Base-by-base conservation (phyloP, 2,329 filamentous ascomycete genomes). In the Plectosphaerella cucumerina region DNA sequence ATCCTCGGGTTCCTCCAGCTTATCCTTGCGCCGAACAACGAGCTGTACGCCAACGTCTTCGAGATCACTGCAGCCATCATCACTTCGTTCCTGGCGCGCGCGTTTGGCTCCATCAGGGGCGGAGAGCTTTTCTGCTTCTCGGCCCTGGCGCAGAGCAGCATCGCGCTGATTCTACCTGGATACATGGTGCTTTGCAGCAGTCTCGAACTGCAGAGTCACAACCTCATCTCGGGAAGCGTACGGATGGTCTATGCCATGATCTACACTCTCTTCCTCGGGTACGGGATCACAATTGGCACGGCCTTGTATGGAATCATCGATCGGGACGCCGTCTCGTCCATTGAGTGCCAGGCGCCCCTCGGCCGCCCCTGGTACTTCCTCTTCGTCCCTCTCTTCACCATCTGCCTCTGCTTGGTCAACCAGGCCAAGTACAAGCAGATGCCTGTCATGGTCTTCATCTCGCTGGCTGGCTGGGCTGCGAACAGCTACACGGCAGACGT, bases 351-450 rank as follows among this genome's bases (percentile, higher is more conserved):
- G 15, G 55, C 67, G n/a, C 57, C 66, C 18, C 74, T 77, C 6
- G 69, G 74, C 33, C 80, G 76, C 55, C 76, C 79, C 56, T 71
- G 65, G 59, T 63, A 71, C 49, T 52, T 71, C 6, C 56, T 87
- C 23, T 89, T 89, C 60, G 87, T 90, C 1, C 73, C 85, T 0
- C 69, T 78, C 11, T 91, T 89, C 68, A 82, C 86, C 2, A 63
- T 87, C 22, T 88, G 84, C 57, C 73, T 89, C 2, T 86, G 87
- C 54, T 76, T 92, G 60, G 86, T 93, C 65, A 92, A 92, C 67
- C 88, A 93, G 58, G 87, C 87, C 53, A 90, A 90, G 67, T 89
- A 81, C 81, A 86, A 82, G 59, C 89, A 93, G 63, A 80, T 84
- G 31, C 88, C 89, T 0, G 77, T 88, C 47, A 93, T 93, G 88